Base-by-base conservation (phyloP, 2,329 filamentous ascomycete species). In the Hypoxylon sp. region DNA sequence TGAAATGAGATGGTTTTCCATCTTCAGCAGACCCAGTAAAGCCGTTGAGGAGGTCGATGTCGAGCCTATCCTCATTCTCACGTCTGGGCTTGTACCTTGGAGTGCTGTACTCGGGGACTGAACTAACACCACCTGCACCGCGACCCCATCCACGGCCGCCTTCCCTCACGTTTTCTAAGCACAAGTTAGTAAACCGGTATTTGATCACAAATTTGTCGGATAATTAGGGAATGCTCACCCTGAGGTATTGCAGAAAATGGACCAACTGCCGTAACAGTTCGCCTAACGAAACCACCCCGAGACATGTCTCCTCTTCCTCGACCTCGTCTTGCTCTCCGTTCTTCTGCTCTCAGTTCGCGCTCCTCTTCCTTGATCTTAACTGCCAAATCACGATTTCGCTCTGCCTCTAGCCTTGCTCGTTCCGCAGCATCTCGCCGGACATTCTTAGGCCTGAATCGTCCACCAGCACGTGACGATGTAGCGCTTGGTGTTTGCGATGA, bases 11-110 rank as follows among this genome's bases (percentile, higher is more conserved):
- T 47, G 82, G 78, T n/a, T 82, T 79, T 66, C 80, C 81, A 52
- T 83, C 75, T 30, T 84, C 81, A n/a, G 81, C 81, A 21, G 82
- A 75, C 25, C 74, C 74, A 69, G 58, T 80, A 72, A 55, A 79
- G 69, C 76, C 82, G 70, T 84, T 84, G 50, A 88, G 83, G 60
- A 82, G 81, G 71, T 88, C 86, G 69, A 85, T 84, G 70, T 88
- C 87, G 73, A 88, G 84, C 75, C 86, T 78, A 32, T 80, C 70
- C 65, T 87, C 83, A 63, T 77, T 75, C 47, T 81, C 78, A 37
- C 77, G 76, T 63, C 83, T 81, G 41, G 78, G 80, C 29, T 70
- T 72, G 60, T 81, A 81, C 63, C 83, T 82, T 37, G 74, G 74
- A 51, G 66, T 62, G 58, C 77, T 75, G 43, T 74, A 75, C 55